These are phyloP conservation scores for Datura wrightii DNA, from an alignment of 257 asterid species.

Conservation along the genomic window DNA sequence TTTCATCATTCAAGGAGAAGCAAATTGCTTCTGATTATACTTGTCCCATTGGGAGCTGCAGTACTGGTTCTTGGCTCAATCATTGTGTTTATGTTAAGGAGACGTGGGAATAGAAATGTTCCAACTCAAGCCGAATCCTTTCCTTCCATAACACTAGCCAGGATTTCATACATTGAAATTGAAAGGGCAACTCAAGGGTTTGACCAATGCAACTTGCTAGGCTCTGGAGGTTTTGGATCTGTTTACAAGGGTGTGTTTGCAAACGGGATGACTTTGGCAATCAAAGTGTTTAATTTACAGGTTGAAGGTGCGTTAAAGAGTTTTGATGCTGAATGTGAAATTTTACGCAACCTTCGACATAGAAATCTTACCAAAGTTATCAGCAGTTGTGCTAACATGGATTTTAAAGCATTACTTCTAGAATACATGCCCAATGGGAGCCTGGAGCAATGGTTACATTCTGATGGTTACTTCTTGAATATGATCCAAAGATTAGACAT, in stretches of 20 bases:
- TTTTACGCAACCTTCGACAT: not conserved
- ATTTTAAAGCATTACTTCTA: not conserved
- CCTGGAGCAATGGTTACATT: slow-evolving; percentile 4
- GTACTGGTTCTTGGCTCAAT: not conserved
- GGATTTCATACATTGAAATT: slow-evolving; percentile 19
- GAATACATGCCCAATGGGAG: slow-evolving; percentile 3
- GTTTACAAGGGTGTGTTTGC: not conserved
- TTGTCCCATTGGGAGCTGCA: not conserved
- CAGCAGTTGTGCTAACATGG: not conserved
- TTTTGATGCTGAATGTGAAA: slow-evolving; percentile 15
- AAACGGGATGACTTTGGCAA: not conserved
- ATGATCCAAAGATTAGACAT: slow-evolving; percentile 17
- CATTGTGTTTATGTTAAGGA: not conserved
- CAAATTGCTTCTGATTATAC: not conserved
- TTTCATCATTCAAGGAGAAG: not conserved
- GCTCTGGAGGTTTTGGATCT: slow-evolving; percentile 22
- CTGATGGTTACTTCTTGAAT: not conserved
- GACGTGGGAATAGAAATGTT: not conserved
- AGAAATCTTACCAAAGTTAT: slow-evolving; percentile 27
- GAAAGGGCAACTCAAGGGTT: slow-evolving; percentile 27
- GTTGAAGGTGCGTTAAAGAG: not conserved
- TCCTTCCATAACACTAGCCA: not conserved
- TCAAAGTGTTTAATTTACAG: not conserved
- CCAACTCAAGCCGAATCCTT: not conserved
- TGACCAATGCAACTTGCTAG: not conserved